These are phyloP conservation scores for Marasmius tenuissimus DNA, from an alignment of 1,284 basidiomycete genomes.

Conservation along the genomic window DNA sequence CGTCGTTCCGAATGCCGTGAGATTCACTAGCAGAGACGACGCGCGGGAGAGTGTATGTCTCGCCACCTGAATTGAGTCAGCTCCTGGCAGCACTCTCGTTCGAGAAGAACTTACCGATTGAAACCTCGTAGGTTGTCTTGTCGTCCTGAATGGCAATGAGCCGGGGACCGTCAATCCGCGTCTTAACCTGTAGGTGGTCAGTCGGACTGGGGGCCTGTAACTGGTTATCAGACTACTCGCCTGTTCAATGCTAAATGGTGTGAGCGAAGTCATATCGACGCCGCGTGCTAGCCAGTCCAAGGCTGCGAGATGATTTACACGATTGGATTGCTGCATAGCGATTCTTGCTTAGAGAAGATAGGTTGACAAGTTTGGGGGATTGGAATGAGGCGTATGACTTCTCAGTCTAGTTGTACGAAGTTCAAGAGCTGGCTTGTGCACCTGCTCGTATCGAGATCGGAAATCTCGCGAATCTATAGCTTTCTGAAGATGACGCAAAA, in stretches of 20 bases:
- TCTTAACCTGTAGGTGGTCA: not conserved
- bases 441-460: too few species aligned
- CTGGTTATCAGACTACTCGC: not conserved
- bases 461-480: too few species aligned
- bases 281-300: not conserved
- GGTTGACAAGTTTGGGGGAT: too few species aligned
- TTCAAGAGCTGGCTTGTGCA: too few species aligned
- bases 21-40: not conserved
- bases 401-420: too few species aligned
- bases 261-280: conserved; percentile 2
- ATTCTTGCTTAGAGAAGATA: too few species aligned
- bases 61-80: not conserved
- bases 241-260: not conserved
- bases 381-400: too few species aligned
- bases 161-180: not conserved
- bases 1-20: not conserved
- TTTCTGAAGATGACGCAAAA: too few species aligned
- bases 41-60: not conserved
- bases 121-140: not conserved
- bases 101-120: not conserved
- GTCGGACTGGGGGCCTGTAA: not conserved
- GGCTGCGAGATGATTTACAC: not conserved
- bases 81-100: not conserved
- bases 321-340: too few species aligned
- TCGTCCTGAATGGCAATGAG: not conserved